phyloP scores from a whole-genome alignment of 257 asterid species.

The Anisodus acutangulus region DNA sequence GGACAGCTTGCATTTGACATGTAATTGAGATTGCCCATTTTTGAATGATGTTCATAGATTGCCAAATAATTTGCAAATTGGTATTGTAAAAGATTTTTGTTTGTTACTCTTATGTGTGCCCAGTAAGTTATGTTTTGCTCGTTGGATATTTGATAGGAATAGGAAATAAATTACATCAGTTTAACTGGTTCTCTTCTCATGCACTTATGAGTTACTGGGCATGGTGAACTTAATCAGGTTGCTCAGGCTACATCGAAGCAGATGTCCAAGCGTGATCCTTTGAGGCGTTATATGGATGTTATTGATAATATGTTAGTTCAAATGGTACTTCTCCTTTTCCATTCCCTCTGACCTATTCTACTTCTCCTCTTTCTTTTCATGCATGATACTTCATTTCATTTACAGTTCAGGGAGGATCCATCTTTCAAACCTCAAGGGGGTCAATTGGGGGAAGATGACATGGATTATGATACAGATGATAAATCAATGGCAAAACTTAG shows the following conservation, averaged over 20 bases:
- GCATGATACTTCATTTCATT: constrained; percentile 27
- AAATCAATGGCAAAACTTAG: constrained; percentile 98
- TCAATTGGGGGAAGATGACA: constrained; percentile 91
- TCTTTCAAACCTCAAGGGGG: constrained; percentile 99
- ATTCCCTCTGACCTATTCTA: constrained; percentile 30
- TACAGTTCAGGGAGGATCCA: constrained; percentile 87
- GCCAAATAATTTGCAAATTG: background rate
- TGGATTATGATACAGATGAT: constrained; percentile 98
- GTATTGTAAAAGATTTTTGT: background rate
- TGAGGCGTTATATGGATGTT: constrained; percentile 88
- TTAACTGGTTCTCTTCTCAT: background rate
- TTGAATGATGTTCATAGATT: background rate
- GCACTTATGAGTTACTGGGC: constrained; percentile 29
- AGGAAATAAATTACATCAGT: constrained; percentile 22
- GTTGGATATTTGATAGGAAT: background rate
- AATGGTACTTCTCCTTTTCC: constrained; percentile 65
- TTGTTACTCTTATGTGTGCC: background rate
- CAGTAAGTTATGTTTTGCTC: background rate
- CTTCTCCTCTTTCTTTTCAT: constrained; percentile 33
- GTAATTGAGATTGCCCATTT: background rate
- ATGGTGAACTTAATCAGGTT: constrained; percentile 59
- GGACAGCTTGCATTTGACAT: constrained; percentile 25
- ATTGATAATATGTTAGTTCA: constrained; percentile 89
- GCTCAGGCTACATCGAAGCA: constrained; percentile 99
- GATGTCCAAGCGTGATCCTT: constrained; percentile 96